Evolutionary conservation across 371 early-diverging fungal species (phyloP), one percentile per base, ranked within the genome.

Genomic region (Lichtheimia ramosa): DNA sequence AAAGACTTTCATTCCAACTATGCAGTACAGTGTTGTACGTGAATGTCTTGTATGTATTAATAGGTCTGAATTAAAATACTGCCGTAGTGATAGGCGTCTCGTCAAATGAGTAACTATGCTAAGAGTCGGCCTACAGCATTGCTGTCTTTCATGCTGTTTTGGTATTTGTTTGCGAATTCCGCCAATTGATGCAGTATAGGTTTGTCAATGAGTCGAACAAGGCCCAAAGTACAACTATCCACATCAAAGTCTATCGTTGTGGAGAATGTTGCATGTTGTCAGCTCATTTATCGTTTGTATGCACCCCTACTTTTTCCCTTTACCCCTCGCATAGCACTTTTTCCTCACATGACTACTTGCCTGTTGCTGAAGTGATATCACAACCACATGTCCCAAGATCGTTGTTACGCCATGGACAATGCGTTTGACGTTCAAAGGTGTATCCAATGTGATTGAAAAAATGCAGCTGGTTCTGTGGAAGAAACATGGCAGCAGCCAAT

Each of bases 391-490:
- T 53, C 15, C 59, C 52, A 41, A 64, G 43, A 39, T 64, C 56
- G 16, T 61, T 46, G 15, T 58, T 50, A 51, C 58, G 56, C 13
- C 70, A 64, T 13, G 79, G 79, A 24, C 79, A 79, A 54, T 75
- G 79, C 3, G 53, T 51, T 4, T 83, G 83, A 18, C 68, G 64
- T n/a, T 76, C 83, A 66, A 92, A 91, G 18, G 79, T 70, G 66
- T 91, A 92, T 0, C 93, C 95, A 39, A 94, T 88, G 25, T 91
- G 83, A 62, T 95, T 90, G 64, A 97, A 97, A 68, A 91, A 96
- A 60, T 95, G 94, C 28, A 96, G 77, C 74, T 93, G 80, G 25
- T 81, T 73, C 59, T 81, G 86, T 18, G 78, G 70, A 25, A 96
- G 73, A 74, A 95, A 85, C 68, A 98, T 61, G 2, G 89, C 89